A percentile compares a stretch with the other conserved stretches of the same genome.
Evolutionary conservation across 371 early-diverging fungal species (phyloP).

Genomic region (Apophysomyces trapeziformis): DNA sequence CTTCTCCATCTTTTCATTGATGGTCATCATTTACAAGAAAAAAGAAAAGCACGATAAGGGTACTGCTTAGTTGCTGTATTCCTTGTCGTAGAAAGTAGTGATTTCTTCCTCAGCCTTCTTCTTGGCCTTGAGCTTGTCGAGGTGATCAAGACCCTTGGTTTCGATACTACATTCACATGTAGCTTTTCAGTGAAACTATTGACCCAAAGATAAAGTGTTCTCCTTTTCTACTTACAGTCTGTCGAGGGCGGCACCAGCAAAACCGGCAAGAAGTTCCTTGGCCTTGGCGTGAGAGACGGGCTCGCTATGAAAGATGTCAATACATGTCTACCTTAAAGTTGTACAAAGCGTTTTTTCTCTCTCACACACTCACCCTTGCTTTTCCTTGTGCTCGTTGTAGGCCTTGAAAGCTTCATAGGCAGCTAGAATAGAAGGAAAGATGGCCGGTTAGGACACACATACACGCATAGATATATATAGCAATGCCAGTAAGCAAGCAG

Average conservation of each 20-base stretch:
- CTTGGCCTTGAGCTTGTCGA: slow-evolving; percentile 53
- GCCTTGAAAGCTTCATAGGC: slow-evolving; percentile 53
- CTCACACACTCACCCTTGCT: slow-evolving; percentile 30
- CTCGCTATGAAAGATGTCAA: slow-evolving; percentile 21
- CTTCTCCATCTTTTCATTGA: too few species aligned
- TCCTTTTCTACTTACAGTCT: slow-evolving; percentile 32
- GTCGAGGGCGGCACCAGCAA: slow-evolving; percentile 56
- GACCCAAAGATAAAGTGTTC: too few species aligned
- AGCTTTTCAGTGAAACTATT: too few species aligned
- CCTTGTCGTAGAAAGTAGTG: slow-evolving; percentile 31
- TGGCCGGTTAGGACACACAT: background rate
- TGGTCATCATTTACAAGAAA: background rate
- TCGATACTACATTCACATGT: slow-evolving; percentile 31
- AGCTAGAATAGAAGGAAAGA: slow-evolving; percentile 16
- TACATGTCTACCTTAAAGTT: background rate
- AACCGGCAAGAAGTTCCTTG: slow-evolving; percentile 58
- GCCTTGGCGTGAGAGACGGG: slow-evolving; percentile 48
- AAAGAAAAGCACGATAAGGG: background rate
- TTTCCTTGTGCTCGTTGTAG: slow-evolving; percentile 51
- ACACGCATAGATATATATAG: background rate
- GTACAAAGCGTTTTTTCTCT: background rate
- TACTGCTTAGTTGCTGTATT: slow-evolving; percentile 2
- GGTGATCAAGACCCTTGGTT: slow-evolving; percentile 55
- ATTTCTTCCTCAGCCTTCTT: slow-evolving; percentile 43
- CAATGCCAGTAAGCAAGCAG: background rate